These are phyloP conservation scores for Sclerotinia glacialis DNA, from an alignment of 2,329 filamentous ascomycete species.

Conservation along the genomic window DNA sequence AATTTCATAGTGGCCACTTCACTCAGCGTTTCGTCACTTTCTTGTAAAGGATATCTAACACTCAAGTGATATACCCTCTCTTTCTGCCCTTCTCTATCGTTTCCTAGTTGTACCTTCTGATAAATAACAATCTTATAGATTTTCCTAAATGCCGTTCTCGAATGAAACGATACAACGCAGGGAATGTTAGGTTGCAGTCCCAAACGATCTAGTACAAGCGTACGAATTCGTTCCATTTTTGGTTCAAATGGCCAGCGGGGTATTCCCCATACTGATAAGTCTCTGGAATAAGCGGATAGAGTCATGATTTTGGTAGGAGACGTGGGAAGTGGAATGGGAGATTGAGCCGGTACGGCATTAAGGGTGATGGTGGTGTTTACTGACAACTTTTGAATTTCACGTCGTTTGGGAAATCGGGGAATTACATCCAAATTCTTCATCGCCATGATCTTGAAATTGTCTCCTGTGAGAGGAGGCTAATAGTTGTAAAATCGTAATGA, in stretches of 20 bases:
- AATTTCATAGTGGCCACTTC: background rate
- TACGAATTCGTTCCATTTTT: background rate
- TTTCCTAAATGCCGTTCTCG: background rate
- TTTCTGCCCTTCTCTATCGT: background rate
- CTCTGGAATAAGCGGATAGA: background rate
- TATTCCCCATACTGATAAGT: background rate
- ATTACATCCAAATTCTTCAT: background rate
- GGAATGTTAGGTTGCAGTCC: background rate
- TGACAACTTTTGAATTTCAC: background rate
- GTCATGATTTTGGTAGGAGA: background rate
- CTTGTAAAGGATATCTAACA: conserved; percentile 4
- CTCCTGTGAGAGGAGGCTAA: no score
- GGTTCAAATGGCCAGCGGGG: background rate
- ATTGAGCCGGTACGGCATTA: background rate
- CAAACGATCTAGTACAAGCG: background rate
- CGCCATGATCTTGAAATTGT: background rate
- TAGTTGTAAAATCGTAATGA: no score
- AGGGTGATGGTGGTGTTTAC: conserved; percentile 2
- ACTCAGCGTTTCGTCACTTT: background rate
- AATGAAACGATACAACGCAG: background rate
- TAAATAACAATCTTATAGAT: background rate
- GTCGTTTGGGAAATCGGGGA: background rate
- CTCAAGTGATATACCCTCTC: background rate
- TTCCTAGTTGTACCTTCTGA: background rate
- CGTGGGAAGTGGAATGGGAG: background rate